A percentile compares a stretch with the other conserved stretches of the same genome.
Evolutionary conservation across 1,284 basidiomycete species (phyloP).

Genomic region (Fistulinella cinereoalba): DNA sequence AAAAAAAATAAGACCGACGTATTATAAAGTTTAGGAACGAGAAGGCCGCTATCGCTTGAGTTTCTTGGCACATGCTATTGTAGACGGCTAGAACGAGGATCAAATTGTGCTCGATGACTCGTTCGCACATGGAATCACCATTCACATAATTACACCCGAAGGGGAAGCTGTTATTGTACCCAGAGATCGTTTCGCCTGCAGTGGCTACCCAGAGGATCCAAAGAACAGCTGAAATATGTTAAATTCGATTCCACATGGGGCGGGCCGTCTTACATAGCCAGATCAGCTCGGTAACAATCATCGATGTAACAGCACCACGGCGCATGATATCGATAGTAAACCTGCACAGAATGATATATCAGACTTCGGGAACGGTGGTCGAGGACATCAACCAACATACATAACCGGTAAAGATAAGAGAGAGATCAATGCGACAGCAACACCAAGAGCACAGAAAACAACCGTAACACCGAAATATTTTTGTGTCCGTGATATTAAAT

Average conservation of each 20-base stretch:
- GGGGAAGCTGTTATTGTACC: slow-evolving; percentile 18
- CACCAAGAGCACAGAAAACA: slow-evolving; percentile 39
- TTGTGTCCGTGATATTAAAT: slow-evolving; percentile 29
- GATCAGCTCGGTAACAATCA: slow-evolving; percentile 36
- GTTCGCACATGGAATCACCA: slow-evolving; percentile 9
- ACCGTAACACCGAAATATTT: slow-evolving; percentile 15
- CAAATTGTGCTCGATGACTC: too few species aligned
- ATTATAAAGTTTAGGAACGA: slow-evolving; percentile 51
- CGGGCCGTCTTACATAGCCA: slow-evolving; percentile 34
- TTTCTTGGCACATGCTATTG: slow-evolving; percentile 40
- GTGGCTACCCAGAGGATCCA: slow-evolving; percentile 58
- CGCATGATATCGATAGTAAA: slow-evolving; percentile 35
- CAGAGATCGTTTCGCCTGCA: slow-evolving; percentile 40
- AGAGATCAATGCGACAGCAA: slow-evolving; percentile 44
- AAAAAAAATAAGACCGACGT: slow-evolving; percentile 35
- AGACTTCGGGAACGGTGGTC: slow-evolving; percentile 1
- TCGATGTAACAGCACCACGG: slow-evolving; percentile 37
- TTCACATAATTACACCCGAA: slow-evolving; percentile 19
- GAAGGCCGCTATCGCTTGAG: slow-evolving; percentile 49
- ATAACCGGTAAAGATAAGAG: slow-evolving; percentile 45
- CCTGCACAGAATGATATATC: slow-evolving; percentile 24
- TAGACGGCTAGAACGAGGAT: slow-evolving; percentile 5
- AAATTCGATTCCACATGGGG: not conserved
- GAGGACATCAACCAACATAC: slow-evolving; percentile 32
- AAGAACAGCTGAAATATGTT: slow-evolving; percentile 41